Evolutionary conservation across 164 flowering plant species (phyloP).

Genomic region (Aristolochia contorta): DNA sequence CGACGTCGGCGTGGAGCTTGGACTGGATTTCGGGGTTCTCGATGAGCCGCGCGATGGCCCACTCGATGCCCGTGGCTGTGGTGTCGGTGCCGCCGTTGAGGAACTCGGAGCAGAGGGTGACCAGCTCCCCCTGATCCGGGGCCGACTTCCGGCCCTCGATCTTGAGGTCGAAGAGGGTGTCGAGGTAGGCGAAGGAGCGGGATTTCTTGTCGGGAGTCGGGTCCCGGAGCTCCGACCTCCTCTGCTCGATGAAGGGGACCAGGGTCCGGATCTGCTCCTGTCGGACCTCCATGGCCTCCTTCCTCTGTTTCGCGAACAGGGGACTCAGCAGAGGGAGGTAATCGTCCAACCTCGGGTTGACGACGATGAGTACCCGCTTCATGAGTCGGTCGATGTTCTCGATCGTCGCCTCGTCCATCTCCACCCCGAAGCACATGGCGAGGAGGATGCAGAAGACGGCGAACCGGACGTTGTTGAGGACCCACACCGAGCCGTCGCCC

Average conservation of each 20-base stretch:
- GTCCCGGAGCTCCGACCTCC: constrained; percentile 30
- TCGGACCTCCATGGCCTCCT: constrained; percentile 43
- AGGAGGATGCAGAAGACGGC: constrained; percentile 75
- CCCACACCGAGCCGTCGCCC: constrained; percentile 48
- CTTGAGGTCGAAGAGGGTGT: constrained; percentile 68
- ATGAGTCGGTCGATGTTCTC: constrained; percentile 50
- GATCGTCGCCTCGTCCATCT: constrained; percentile 55
- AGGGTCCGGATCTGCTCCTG: constrained; percentile 51
- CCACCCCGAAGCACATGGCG: constrained; percentile 81
- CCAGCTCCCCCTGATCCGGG: constrained; percentile 53
- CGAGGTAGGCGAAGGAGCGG: constrained; percentile 64
- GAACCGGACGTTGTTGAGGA: constrained; percentile 66
- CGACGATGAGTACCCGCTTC: constrained; percentile 51
- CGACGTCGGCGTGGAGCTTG: constrained; percentile 48
- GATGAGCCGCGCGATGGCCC: constrained; percentile 77
- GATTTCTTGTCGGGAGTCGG: constrained; percentile 27
- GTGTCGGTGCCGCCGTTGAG: constrained; percentile 97
- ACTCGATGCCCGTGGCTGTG: constrained; percentile 79
- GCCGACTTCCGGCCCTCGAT: constrained; percentile 54
- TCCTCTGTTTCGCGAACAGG: constrained; percentile 60
- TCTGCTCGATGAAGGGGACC: constrained; percentile 43
- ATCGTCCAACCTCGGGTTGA: constrained; percentile 76
- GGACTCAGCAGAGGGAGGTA: constrained; percentile 65
- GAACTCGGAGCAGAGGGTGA: constrained; percentile 84
- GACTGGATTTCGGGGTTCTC: constrained; percentile 54